Conservation (phyloP, 306 rosid species). For the Heteromeles arbutifolia region DNA sequence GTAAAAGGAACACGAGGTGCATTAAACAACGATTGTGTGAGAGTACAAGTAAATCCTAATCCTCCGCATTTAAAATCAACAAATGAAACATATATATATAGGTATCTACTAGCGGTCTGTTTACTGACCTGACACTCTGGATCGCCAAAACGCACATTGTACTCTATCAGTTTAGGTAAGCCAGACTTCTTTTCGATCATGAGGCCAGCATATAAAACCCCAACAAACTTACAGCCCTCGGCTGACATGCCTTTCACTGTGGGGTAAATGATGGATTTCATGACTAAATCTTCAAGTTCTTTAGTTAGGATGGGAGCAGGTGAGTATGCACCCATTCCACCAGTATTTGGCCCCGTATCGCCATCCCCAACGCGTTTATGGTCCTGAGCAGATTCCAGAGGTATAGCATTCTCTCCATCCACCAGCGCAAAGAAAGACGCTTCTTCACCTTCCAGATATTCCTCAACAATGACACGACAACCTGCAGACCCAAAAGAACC, state of each 20-base stretch:
- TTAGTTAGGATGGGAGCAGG: constrained; percentile 81
- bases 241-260: constrained; percentile 91
- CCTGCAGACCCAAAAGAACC: constrained; percentile 90
- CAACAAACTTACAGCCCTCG: constrained; percentile 90
- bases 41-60: neutral
- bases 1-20: neutral
- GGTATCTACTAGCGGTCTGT: neutral
- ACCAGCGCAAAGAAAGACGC: constrained; percentile 86
- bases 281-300: constrained; percentile 68
- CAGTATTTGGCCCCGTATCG: constrained; percentile 92
- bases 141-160: constrained; percentile 97
- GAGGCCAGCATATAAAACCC: constrained; percentile 89
- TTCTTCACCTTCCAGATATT: constrained; percentile 94
- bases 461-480: constrained; percentile 72
- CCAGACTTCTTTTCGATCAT: constrained; percentile 96
- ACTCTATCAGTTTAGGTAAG: constrained; percentile 86
- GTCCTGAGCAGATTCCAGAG: constrained; percentile 97
- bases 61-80: neutral
- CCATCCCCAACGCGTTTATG: constrained; percentile 94
- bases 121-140: constrained; percentile 94
- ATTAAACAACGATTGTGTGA: neutral
- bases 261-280: constrained; percentile 82
- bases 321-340: constrained; percentile 99
- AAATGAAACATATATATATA: neutral
- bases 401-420: constrained; percentile 91